A percentile compares a stretch with the other conserved stretches of the same genome.
phyloP scores from a whole-genome alignment of 148 eudicot species.

The Tetragonia tetragonoides region DNA sequence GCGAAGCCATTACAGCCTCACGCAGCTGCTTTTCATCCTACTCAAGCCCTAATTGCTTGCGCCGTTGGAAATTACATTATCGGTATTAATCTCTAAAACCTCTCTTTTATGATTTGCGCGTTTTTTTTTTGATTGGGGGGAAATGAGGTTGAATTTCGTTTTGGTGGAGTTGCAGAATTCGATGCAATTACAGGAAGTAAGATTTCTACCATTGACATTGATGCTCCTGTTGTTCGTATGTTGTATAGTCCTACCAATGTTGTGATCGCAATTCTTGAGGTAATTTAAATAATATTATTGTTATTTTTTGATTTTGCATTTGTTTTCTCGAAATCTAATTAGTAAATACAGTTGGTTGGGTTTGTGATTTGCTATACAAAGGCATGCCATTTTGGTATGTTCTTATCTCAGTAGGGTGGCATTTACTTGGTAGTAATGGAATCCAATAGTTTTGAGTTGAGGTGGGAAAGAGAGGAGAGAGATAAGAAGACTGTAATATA shows the following conservation, averaged over 20 bases:
- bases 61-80: constrained; percentile 77
- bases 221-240: constrained; percentile 89
- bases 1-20: constrained; percentile 88
- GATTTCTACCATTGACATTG: constrained; percentile 84
- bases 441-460: too few species aligned
- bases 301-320: too few species aligned
- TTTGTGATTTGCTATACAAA: too few species aligned
- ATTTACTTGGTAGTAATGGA: too few species aligned
- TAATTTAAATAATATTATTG: constrained; percentile 18
- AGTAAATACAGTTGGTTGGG: too few species aligned
- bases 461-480: too few species aligned
- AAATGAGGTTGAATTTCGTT: constrained; percentile 8
- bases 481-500: too few species aligned
- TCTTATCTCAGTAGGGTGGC: too few species aligned
- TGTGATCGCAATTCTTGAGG: constrained; percentile 91
- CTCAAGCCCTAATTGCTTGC: constrained; percentile 67
- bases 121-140: not conserved
- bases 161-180: constrained; percentile 48
- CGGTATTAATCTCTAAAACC: constrained; percentile 34
- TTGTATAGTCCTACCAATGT: constrained; percentile 78
- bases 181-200: constrained; percentile 90
- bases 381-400: too few species aligned
- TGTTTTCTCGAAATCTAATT: too few species aligned
- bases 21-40: constrained; percentile 91
- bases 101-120: not conserved